A percentile compares a stretch with the other conserved stretches of the same genome.
phyloP scores from a whole-genome alignment of 352 stramenopile genomes.

The Phytophthora quininea region DNA sequence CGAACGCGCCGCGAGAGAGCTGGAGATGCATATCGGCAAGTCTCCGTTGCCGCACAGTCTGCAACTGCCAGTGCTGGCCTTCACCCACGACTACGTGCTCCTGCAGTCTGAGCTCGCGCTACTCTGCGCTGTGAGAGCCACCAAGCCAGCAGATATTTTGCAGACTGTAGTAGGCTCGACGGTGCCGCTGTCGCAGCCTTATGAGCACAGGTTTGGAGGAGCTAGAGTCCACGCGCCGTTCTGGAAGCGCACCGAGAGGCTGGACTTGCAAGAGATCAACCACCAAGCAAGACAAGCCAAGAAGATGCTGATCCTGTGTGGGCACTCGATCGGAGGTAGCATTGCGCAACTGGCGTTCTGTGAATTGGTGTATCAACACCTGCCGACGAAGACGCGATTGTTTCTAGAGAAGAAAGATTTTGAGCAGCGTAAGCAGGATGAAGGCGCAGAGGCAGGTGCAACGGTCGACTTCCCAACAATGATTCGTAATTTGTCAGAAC shows the following conservation, averaged over 20 bases:
- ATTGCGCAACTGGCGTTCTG: conserved; percentile 82
- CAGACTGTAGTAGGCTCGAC: conserved; percentile 27
- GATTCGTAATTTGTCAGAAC: conserved; percentile 22
- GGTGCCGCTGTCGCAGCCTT: conserved; percentile 65
- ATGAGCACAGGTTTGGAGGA: conserved; percentile 74
- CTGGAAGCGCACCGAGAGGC: conserved; percentile 67
- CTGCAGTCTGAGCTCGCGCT: conserved; percentile 66
- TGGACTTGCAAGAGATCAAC: conserved; percentile 61
- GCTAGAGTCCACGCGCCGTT: conserved; percentile 81
- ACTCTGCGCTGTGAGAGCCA: conserved; percentile 74
- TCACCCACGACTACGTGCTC: conserved; percentile 60
- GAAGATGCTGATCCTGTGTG: conserved; percentile 79
- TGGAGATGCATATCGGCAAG: conserved; percentile 65
- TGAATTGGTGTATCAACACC: conserved; percentile 75
- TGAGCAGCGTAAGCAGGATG: conserved; percentile 49
- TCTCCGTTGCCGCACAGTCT: conserved; percentile 74
- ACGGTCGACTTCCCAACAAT: conserved; percentile 33
- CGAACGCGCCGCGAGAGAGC: conserved; percentile 32
- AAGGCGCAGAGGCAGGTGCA: conserved; percentile 13
- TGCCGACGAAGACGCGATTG: conserved; percentile 52
- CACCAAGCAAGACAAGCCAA: conserved; percentile 45
- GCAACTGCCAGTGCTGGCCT: conserved; percentile 56
- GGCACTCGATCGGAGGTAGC: conserved; percentile 84
- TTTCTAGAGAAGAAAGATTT: conserved; percentile 69
- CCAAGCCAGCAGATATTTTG: conserved; percentile 62